Conservation (phyloP, 2,329 filamentous ascomycete genomes). For the Aspergillus hortae region DNA sequence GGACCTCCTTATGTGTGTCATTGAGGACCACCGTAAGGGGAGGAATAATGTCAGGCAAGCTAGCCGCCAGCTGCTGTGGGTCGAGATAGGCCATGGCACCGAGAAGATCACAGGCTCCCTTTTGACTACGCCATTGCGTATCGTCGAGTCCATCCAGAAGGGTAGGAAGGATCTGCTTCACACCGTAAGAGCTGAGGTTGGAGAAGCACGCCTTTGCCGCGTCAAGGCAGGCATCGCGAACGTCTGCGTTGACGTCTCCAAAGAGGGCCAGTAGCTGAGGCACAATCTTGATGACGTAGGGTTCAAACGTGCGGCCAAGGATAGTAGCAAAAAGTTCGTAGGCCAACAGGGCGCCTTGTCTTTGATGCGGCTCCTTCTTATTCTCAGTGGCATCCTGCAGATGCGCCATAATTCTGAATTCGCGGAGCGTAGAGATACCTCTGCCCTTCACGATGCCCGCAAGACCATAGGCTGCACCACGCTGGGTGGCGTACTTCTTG, state of each 20-base stretch:
- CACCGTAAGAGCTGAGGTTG: constrained; percentile 88
- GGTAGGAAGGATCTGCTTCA: constrained; percentile 89
- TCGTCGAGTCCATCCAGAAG: constrained; percentile 90
- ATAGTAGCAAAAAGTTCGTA: constrained; percentile 87
- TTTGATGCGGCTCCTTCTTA: constrained; percentile 85
- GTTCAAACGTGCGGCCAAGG: constrained; percentile 86
- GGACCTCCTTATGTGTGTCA: constrained; percentile 97
- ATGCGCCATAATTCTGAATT: constrained; percentile 80
- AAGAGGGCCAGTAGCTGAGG: constrained; percentile 86
- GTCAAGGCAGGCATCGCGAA: constrained; percentile 87
- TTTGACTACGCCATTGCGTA: constrained; percentile 96
- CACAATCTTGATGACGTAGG: constrained; percentile 93
- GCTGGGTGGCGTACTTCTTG: constrained; percentile 87
- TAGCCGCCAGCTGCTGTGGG: constrained; percentile 87
- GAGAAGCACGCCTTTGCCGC: constrained; percentile 93
- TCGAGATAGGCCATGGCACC: constrained; percentile 99
- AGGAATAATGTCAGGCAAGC: constrained; percentile 93
- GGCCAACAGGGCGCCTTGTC: constrained; percentile 82
- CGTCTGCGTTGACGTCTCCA: constrained; percentile 81
- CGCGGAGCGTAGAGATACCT: constrained; percentile 75
- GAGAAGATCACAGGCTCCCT: constrained; percentile 91
- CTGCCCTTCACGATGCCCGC: constrained; percentile 87
- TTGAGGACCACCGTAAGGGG: constrained; percentile 91
- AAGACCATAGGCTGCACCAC: constrained; percentile 91
- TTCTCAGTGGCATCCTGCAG: constrained; percentile 84